Percentiles rank a stretch among this genome's conserved stretches.
These are phyloP conservation scores for Phaffomyces thermotolerans DNA, from an alignment of 805 yeast genomes.

Conservation along the genomic window DNA sequence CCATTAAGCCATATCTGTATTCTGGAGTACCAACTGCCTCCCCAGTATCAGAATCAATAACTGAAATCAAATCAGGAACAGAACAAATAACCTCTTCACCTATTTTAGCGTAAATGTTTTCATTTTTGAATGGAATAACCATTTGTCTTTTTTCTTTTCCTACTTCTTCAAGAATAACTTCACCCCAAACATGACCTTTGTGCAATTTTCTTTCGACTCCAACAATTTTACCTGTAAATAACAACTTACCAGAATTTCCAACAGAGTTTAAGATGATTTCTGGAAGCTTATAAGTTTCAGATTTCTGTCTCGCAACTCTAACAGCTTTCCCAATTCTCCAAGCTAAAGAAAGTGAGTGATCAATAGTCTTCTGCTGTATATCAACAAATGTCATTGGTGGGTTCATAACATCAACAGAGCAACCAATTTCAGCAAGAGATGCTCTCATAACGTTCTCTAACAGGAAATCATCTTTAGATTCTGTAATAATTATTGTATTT, in stretches of 20 bases:
- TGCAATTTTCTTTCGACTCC: constrained; percentile 34
- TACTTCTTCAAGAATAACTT: constrained; percentile 28
- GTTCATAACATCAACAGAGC: constrained; percentile 27
- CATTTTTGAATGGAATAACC: constrained; percentile 41
- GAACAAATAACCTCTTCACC: constrained; percentile 28
- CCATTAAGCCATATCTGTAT: constrained; percentile 37
- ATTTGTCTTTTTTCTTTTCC: constrained; percentile 11
- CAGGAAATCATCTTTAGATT: constrained; percentile 25
- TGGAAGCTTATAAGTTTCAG: constrained; percentile 30
- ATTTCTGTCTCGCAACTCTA: constrained; percentile 29
- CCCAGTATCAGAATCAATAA: constrained; percentile 35
- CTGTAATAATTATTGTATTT: constrained; percentile 24
- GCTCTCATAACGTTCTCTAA: constrained; percentile 35
- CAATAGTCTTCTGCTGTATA: constrained; percentile 23
- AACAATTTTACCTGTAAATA: constrained; percentile 37
- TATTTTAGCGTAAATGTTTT: constrained; percentile 32
- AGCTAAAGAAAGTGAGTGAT: constrained; percentile 30
- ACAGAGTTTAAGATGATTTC: constrained; percentile 31
- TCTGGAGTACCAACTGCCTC: constrained; percentile 45
- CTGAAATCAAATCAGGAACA: constrained; percentile 41
- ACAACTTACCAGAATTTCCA: constrained; percentile 28
- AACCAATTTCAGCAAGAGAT: constrained; percentile 36
- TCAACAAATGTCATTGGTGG: constrained; percentile 27
- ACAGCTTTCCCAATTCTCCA: constrained; percentile 44
- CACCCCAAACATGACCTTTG: constrained; percentile 40